Conservation (phyloP, 345 rosid genomes). For the Geranium rotundifolium region DNA sequence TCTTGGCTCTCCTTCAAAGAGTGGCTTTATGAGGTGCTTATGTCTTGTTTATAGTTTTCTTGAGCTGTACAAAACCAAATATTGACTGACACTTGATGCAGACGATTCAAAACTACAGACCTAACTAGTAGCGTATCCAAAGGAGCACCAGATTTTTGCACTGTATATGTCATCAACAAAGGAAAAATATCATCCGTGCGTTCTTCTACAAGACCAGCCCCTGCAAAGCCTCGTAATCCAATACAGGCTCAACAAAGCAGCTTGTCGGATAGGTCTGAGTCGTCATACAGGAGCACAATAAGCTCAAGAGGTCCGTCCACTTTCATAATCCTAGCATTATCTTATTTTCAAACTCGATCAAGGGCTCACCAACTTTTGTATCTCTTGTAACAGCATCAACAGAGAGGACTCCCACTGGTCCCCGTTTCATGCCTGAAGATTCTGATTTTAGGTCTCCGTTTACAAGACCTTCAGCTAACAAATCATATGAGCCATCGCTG, state of each 20-base stretch:
- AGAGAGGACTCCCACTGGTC: constrained; percentile 13
- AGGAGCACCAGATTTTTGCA: constrained; percentile 60
- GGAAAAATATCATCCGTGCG: constrained; percentile 49
- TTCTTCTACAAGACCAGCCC: constrained; percentile 34
- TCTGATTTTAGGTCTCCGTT: constrained; percentile 57
- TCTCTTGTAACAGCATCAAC: constrained; percentile 4
- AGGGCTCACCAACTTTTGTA: background rate
- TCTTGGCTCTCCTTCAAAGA: constrained; percentile 48
- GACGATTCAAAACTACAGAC: constrained; percentile 56
- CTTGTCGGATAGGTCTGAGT: constrained; percentile 5
- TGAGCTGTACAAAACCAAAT: background rate
- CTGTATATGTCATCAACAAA: constrained; percentile 55
- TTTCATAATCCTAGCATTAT: background rate
- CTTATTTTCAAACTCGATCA: background rate
- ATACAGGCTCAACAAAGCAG: constrained; percentile 6
- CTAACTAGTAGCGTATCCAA: constrained; percentile 45
- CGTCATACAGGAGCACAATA: constrained; percentile 2
- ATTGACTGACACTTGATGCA: constrained; percentile 6
- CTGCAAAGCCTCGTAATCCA: constrained; percentile 14
- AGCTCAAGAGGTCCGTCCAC: constrained; percentile 26
- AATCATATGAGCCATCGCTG: constrained; percentile 28
- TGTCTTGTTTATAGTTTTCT: background rate
- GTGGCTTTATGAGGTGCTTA: constrained; percentile 48
- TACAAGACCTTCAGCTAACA: constrained; percentile 18
- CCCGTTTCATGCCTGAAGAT: constrained; percentile 21